Base-by-base conservation (phyloP, 371 early-diverging fungal species). In the Fennellomyces sp. region DNA sequence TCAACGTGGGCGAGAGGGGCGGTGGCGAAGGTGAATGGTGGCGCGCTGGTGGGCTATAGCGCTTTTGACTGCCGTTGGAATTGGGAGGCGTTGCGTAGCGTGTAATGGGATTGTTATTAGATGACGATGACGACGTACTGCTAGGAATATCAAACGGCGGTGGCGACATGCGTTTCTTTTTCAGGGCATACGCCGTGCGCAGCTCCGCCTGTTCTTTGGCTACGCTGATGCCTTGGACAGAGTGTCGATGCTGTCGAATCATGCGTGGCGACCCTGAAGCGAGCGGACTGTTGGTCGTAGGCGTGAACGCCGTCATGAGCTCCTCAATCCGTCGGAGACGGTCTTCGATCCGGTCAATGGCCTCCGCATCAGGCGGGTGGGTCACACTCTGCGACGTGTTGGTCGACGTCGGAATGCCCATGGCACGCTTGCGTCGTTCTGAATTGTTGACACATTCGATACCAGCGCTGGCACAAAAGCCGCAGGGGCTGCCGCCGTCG, bases 301-400 rank as follows among this genome's bases (percentile, higher is more conserved):
- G 80, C 3, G 73, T 67, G 55, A 81, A 78, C 3, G 78, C 81
- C 10, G 78, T 70, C 78, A 81, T 77, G 8, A 81, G 60, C 51
- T 65, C 66, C 45, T 81, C 81, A 15, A 81, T 81, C 17, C 78
- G 62, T 30, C 70, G 62, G 10, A 81, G 56, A n/a, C 81, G 69
- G 56, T 81, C 81, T 49, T 81, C 78, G 11, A 80, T 80, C 42
- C 77, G 61, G 53, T 80, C 80, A 51, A 81, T 77, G 12, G 81
- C 58, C 65, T 74, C 39, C 31, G 65, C 61, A 17, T 58, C 60
- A 17, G 38, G 56, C 4, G 36, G 59, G 15, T 17, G 50, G n/a
- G n/a, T n/a, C n/a, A n/a, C n/a, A n/a, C n/a, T n/a, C 10, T 28
- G 59, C 36, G 52, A 23, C 42, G 59, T 51, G 3, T n/a, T 45